Percentiles rank a stretch among this genome's conserved stretches.
Evolutionary conservation across 371 early-diverging fungal genomes (phyloP).

Genomic region (Apophysomyces elegans): DNA sequence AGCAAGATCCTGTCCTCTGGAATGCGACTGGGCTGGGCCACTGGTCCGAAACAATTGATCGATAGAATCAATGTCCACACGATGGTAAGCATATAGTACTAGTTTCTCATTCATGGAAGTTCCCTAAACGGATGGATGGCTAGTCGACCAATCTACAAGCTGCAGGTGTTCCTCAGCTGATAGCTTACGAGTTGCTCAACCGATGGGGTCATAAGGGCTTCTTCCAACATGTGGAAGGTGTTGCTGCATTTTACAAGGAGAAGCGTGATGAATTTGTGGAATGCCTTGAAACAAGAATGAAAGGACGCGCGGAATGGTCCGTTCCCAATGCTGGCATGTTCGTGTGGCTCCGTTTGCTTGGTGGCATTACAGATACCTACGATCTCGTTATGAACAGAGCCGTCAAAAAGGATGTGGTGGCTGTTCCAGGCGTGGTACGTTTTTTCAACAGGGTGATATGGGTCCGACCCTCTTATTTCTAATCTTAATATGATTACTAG

Average conservation of each 20-base stretch:
- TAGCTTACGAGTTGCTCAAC: conserved; percentile 62
- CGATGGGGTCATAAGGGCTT: conserved; percentile 72
- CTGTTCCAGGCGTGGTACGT: conserved; percentile 73
- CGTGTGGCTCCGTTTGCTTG: conserved; percentile 75
- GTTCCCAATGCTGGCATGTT: conserved; percentile 83
- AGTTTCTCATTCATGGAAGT: not conserved
- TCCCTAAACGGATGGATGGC: not conserved
- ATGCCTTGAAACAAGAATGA: conserved; percentile 58
- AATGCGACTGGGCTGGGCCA: conserved; percentile 78
- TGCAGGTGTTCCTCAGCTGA: conserved; percentile 75
- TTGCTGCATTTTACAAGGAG: conserved; percentile 64
- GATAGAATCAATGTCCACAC: conserved; percentile 76
- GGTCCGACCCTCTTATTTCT: conserved; percentile 8
- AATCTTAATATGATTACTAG: conserved; percentile 10
- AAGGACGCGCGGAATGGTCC: conserved; percentile 69
- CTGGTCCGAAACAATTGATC: conserved; percentile 71
- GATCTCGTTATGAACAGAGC: conserved; percentile 70
- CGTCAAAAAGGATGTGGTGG: conserved; percentile 68
- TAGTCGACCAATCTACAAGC: conserved; percentile 73
- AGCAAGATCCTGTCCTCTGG: conserved; percentile 83
- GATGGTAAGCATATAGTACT: conserved; percentile 36
- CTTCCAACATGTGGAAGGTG: conserved; percentile 60
- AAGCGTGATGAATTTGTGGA: conserved; percentile 67
- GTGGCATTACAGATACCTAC: conserved; percentile 65
- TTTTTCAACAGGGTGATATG: not conserved